Evolutionary conservation across 164 flowering plant species (phyloP), one percentile per base, ranked within the genome.

Genomic region (Echeveria elegans): DNA sequence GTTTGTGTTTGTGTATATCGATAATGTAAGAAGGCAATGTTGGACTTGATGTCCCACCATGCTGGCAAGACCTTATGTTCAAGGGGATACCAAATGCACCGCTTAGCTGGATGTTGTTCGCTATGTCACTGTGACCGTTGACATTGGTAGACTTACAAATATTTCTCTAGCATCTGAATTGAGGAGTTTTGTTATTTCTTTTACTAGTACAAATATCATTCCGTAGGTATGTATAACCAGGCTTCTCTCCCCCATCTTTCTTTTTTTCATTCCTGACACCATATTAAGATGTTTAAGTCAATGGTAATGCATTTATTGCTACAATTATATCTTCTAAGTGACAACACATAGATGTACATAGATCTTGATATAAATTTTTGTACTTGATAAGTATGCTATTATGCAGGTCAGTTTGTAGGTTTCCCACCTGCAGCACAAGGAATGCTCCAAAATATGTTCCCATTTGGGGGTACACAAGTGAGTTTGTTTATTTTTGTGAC

Each of bases 11-110:
- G 81, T 76, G 73, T 83, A 74, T 80, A 79, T 78, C 72, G 77
- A 77, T 80, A 77, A 78, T 82, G 80, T 85, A 83, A 87, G 88
- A 87, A 82, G 90, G 86, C 88, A 83, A 81, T 83, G 79, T 89
- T 82, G 84, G 80, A 81, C 79, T 73, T 72, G 85, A 58, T 84
- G 80, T 77, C 83, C 88, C 79, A 78, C 83, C 70, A 78, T 80
- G 82, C 87, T 82, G 66, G 78, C 78, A 72, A 79, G 85, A 76
- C 74, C 70, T 84, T 76, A 66, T 77, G 75, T 82, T 73, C 87
- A 82, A 80, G 73, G 82, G 73, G 81, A 86, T 79, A 74, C 75
- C 77, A 74, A 34, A 74, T 79, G 86, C 87, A 74, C 78, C 76
- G 71, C 69, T 76, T 80, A 72, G 86, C 85, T 79, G 89, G 92